Percentiles rank a stretch among this genome's conserved stretches.
These are phyloP conservation scores for Chytriomyces hyalinus DNA, from an alignment of 192 early-diverging fungal species.

Conservation along the genomic window DNA sequence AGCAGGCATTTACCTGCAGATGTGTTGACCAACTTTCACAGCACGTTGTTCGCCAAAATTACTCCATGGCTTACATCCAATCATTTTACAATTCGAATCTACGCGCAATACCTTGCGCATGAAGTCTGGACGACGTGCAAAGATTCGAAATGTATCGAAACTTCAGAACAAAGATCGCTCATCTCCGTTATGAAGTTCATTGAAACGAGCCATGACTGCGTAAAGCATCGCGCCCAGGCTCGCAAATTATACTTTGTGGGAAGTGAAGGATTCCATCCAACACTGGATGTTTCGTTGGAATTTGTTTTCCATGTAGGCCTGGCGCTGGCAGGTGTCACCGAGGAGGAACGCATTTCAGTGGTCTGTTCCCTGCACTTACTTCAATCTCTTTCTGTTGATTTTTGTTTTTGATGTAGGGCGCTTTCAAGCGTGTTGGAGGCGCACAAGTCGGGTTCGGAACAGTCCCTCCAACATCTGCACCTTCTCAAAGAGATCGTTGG, in stretches of 20 bases:
- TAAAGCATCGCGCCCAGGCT: slow-evolving; percentile 50
- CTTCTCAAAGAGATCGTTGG: too few relatives aligned
- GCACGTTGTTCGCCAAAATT: slow-evolving; percentile 25
- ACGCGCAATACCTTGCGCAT: slow-evolving; percentile 39
- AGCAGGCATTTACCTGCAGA: slow-evolving; percentile 36
- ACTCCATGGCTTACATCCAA: slow-evolving; percentile 47
- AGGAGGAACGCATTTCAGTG: slow-evolving; percentile 58
- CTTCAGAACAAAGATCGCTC: slow-evolving; percentile 15
- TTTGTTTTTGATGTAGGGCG: not conserved
- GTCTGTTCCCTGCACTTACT: slow-evolving; percentile 12
- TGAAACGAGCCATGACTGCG: slow-evolving; percentile 47
- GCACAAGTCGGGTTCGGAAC: slow-evolving; percentile 18
- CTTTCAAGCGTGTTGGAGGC: not conserved
- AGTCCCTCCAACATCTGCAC: not conserved
- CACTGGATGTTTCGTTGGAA: slow-evolving; percentile 56
- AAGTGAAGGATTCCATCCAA: slow-evolving; percentile 51
- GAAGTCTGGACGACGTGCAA: slow-evolving; percentile 15
- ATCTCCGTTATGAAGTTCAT: slow-evolving; percentile 41
- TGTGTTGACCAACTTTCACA: slow-evolving; percentile 34
- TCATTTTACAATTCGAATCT: slow-evolving; percentile 48
- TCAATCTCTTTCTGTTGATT: too few relatives aligned
- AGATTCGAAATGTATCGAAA: not conserved
- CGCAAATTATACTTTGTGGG: slow-evolving; percentile 50
- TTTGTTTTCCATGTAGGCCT: slow-evolving; percentile 58
- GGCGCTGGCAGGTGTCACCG: slow-evolving; percentile 44